Base-by-base conservation (phyloP, 2,329 filamentous ascomycete species). In the Didymella exigua region DNA sequence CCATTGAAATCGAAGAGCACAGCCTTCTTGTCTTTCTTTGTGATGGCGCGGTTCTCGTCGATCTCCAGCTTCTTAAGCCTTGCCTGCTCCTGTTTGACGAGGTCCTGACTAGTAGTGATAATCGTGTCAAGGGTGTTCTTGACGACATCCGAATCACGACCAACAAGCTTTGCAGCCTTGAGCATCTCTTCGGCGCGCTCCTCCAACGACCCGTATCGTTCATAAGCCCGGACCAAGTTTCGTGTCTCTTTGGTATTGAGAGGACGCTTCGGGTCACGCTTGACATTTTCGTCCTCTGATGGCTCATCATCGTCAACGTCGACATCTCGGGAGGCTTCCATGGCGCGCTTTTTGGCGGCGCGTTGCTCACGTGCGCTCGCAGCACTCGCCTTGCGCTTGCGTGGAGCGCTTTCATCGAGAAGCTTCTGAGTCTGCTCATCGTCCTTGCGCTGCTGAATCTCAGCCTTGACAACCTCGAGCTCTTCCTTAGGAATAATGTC, bases 11-110 rank as follows among this genome's bases (percentile, higher is more conserved):
- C 93, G 67, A 99, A 97, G 38, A 99, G 80, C 16, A 99, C 91
- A 0, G 95, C 95, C 76, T 99, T 99, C 76, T 91, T 91, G 72
- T 99, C 95, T 75, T 99, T 99, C 80, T 98, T 97, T 0, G 93
- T 96, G 49, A 96, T 77, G 2, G 87, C 83, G 72, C 95, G 96
- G 70, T 91, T 91, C 0, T 85, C 83, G 60, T 89, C 80, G 19
- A 81, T 86, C 74, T 95, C 90, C 65, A 87, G 74, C 13, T 83
- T 83, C 54, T 84, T 82, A 49, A 88, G 78, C 55, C 85, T 81
- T 27, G 82, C 81, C 41, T 82, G 78, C 58, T 96, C 91, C 68
- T 92, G 91, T 58, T 89, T 87, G 29, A 92, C 84, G 16, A 96
- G 82, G 24, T 78, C 72, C 55, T 86, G 86, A 19, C 88, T 87